Percentiles rank a stretch among this genome's conserved stretches.
phyloP scores from a whole-genome alignment of 805 yeast species.

The Starmerella apis region DNA sequence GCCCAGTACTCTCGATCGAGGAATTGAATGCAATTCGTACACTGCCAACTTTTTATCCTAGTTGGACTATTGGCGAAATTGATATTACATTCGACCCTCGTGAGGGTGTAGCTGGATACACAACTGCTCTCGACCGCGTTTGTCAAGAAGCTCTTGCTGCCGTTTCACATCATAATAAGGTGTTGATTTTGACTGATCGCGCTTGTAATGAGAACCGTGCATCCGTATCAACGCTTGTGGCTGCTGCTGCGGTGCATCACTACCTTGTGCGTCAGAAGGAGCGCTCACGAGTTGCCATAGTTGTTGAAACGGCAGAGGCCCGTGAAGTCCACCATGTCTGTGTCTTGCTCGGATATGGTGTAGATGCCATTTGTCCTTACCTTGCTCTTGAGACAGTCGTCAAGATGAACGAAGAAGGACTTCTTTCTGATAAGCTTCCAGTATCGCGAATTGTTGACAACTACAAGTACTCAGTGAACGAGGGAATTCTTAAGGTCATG shows the following conservation, averaged over 20 bases:
- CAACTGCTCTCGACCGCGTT: slow-evolving; percentile 70
- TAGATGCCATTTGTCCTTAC: slow-evolving; percentile 91
- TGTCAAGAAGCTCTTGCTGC: slow-evolving; percentile 82
- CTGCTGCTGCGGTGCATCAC: slow-evolving; percentile 96
- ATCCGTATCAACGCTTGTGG: slow-evolving; percentile 77
- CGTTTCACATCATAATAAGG: slow-evolving; percentile 60
- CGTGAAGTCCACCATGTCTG: slow-evolving; percentile 95
- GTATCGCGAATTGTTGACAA: slow-evolving; percentile 57
- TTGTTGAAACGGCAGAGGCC: slow-evolving; percentile 93
- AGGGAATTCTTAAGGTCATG: slow-evolving; percentile 93
- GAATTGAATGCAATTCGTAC: slow-evolving; percentile 68
- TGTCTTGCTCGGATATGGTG: slow-evolving; percentile 92
- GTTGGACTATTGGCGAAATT: slow-evolving; percentile 71
- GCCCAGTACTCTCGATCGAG: slow-evolving; percentile 67
- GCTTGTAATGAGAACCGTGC: slow-evolving; percentile 50
- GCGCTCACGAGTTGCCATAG: slow-evolving; percentile 86
- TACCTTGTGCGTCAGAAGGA: slow-evolving; percentile 91
- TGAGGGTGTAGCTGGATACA: slow-evolving; percentile 80
- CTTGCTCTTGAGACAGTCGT: slow-evolving; percentile 80
- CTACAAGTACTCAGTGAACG: slow-evolving; percentile 75
- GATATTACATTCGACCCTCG: slow-evolving; percentile 80
- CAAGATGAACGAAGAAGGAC: slow-evolving; percentile 71
- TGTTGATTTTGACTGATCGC: slow-evolving; percentile 69
- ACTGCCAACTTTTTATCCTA: slow-evolving; percentile 65
- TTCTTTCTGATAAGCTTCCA: slow-evolving; percentile 41